Evolutionary conservation across 23 red algal genomes (phyloP), one percentile per base, ranked within the genome.

Genomic region (Gracilaria domingensis): DNA sequence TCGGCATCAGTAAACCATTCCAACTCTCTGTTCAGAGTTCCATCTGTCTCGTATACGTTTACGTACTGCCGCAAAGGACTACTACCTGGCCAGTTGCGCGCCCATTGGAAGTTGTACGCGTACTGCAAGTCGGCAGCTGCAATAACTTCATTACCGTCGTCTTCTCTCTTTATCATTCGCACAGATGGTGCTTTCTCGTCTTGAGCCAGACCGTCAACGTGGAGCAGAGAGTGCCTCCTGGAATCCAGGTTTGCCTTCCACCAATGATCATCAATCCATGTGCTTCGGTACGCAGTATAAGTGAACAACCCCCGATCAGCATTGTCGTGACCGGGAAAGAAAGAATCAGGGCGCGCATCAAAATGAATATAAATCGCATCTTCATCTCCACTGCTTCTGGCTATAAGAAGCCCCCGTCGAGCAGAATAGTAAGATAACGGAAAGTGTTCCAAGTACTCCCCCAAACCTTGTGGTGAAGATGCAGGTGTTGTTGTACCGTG

Each of bases 81-180:
- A 0, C 34, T 34, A 13, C 48, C 54, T 6, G 87, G 74, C 87
- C 87, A 90, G 40, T 66, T 79, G 0, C 74, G 57, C 45, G 87
- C 87, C 87, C 87, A 90, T 47, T 90, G 87, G 36, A 81, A 70
- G 38, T 90, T 90, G 87, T 90, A 90, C 4, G 87, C 87, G 72
- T 90, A 90, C 1, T 73, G 79, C 62, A 90, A 80, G 50, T 90
- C 74, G 11, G 87, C 87, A 21, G 59, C 71, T 40, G 87, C 87
- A 70, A 90, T 70, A 12, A 90, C 76, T 25, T 77, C 54, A 35
- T 26, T 21, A 25, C 76, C 87, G 51, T 90, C 74, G 35, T 90
- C 76, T 35, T 28, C 9, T 50, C 26, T 38, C 56, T 81, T 67
- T 36, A 90, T 57, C 87, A 90, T 90, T 45, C 76, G 53, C 36